Base-by-base conservation (phyloP, 352 stramenopile genomes). In the Peronosclerospora sorghi region DNA sequence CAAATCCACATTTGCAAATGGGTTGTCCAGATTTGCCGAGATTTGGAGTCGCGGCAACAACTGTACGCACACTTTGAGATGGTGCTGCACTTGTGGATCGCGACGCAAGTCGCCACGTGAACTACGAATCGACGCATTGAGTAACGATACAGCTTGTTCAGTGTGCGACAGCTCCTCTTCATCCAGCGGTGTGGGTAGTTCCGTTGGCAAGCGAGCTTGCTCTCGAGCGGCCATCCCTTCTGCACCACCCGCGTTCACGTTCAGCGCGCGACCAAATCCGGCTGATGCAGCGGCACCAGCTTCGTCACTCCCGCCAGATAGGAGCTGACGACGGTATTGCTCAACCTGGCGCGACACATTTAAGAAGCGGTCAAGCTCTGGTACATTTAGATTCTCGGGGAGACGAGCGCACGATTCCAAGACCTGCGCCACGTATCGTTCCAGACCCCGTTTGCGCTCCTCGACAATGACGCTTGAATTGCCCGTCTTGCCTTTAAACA, bases 11-110 rank as follows among this genome's bases (percentile, higher is more conserved):
- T 90, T 89, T 13, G 80, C 80, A 36, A 93, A 93, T 46, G 80
- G 80, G 45, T 93, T 93, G 62, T 93, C 80, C 62, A 90, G 26
- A 58, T 89, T 89, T n/a, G 80, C 80, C 43, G 77, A 87, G 59
- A 90, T 88, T 54, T 93, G 80, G 32, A 93, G 62, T 2, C 77
- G 74, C 28, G 80, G 80, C 55, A 88, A 55, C 41, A 93, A 50
- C 62, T 90, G 77, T 46, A 93, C 80, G 32, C 80, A 93, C 29
- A 90, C 69, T 63, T 90, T 89, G 23, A 93, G 58, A 50, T 89
- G 68, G 60, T 85, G 78, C 63, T 93, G 80, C 54, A 93, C 80
- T 39, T 75, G 65, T 35, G 62, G 62, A 42, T 93, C 79, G 17
- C 77, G 77, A 17, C 80, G 80, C 48, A 93, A 57, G 29, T 93